These are phyloP conservation scores for Candida piceae DNA, from an alignment of 805 yeast genomes.

Conservation along the genomic window DNA sequence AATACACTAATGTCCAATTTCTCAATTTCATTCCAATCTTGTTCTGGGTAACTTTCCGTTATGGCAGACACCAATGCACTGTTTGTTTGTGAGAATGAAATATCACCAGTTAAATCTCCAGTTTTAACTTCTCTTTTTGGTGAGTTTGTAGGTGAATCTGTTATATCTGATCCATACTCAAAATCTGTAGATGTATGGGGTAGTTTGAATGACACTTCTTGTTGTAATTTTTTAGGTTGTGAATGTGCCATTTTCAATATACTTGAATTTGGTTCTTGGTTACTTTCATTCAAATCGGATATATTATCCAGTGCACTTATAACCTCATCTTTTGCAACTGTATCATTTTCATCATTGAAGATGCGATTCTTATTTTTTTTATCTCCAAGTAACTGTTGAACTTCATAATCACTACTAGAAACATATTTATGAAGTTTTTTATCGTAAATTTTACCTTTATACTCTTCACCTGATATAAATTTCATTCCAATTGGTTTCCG, in stretches of 20 bases:
- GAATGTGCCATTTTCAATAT: not conserved
- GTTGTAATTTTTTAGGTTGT: slow-evolving; percentile 1
- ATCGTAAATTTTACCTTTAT: slow-evolving; percentile 28
- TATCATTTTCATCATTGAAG: no score
- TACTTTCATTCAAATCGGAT: slow-evolving; percentile 14
- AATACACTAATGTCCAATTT: slow-evolving; percentile 33
- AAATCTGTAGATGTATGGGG: slow-evolving; percentile 5
- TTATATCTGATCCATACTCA: not conserved
- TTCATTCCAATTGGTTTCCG: slow-evolving; percentile 21
- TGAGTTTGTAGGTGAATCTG: no score
- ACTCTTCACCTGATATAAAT: slow-evolving; percentile 29
- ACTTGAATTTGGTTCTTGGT: not conserved
- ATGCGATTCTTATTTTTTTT: no score
- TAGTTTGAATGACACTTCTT: slow-evolving; percentile 20
- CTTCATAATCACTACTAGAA: slow-evolving; percentile 14
- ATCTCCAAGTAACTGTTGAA: not conserved
- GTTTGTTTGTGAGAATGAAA: slow-evolving; percentile 46
- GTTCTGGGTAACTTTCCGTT: slow-evolving; percentile 36
- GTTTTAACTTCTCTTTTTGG: no score
- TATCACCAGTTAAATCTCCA: slow-evolving; percentile 19
- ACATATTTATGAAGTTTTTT: slow-evolving; percentile 22
- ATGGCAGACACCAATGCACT: slow-evolving; percentile 40
- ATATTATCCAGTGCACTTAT: slow-evolving; percentile 17
- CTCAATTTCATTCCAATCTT: slow-evolving; percentile 38
- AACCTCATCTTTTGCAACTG: slow-evolving; percentile 6